phyloP scores from a whole-genome alignment of 257 asterid species.

The Striga asiatica region DNA sequence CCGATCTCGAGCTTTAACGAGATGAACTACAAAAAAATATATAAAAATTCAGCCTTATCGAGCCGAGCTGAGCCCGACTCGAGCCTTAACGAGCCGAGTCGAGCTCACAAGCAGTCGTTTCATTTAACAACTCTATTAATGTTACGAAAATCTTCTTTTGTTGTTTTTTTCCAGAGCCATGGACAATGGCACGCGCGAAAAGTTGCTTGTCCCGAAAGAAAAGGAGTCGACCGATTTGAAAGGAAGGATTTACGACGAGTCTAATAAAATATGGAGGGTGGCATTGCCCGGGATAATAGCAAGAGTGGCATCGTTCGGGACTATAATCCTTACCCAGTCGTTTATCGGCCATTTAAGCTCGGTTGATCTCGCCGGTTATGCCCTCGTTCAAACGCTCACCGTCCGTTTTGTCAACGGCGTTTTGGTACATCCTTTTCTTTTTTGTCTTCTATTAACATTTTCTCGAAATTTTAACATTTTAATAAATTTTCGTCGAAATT shows the following conservation, averaged over 20 bases:
- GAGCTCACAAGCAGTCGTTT: too few relatives aligned
- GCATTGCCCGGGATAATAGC: constrained; percentile 66
- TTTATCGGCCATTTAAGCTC: constrained; percentile 53
- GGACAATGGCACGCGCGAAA: constrained; percentile 34
- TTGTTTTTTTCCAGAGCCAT: constrained; percentile 28
- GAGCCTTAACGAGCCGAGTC: too few relatives aligned
- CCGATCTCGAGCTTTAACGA: too few relatives aligned
- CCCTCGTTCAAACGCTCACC: constrained; percentile 58
- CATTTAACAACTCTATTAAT: too few relatives aligned
- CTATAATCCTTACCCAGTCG: constrained; percentile 59
- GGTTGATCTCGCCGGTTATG: constrained; percentile 59
- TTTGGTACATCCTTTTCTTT: constrained; percentile 25
- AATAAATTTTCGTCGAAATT: too few relatives aligned
- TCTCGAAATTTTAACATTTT: too few relatives aligned
- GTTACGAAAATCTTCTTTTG: too few relatives aligned
- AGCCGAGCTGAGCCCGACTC: too few relatives aligned
- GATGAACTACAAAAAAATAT: too few relatives aligned
- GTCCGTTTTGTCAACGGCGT: constrained; percentile 56
- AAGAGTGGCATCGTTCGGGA: constrained; percentile 53
- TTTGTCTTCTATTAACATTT: too few relatives aligned
- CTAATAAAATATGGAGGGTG: constrained; percentile 60
- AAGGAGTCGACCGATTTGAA: constrained; percentile 29
- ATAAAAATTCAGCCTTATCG: too few relatives aligned
- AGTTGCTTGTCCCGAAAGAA: constrained; percentile 26
- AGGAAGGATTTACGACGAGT: constrained; percentile 32